Base-by-base conservation (phyloP, 208 protist genomes). In the Leishmania mexicana region DNA sequence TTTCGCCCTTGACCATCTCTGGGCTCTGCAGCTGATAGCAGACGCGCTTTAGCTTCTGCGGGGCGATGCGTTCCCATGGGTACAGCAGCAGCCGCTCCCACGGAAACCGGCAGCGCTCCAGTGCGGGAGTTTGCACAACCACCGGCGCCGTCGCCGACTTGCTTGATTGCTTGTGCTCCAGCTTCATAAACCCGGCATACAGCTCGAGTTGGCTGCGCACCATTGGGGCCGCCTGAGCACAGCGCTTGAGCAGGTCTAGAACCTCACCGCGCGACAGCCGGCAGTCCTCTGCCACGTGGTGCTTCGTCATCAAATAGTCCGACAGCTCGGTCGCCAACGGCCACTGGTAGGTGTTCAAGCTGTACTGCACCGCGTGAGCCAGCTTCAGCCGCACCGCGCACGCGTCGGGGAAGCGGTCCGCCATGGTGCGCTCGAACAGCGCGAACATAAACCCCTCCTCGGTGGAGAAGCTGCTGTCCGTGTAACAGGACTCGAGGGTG, bases 321-420 rank as follows among this genome's bases (percentile, higher is more conserved):
- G 87, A 68, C 54, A 98, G 76, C 85, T 99, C 96, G 21, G 78
- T 81, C 62, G 84, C 84, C 42, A 97, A 81, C 10, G 93, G 75
- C 94, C 94, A 98, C 47, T 85, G 88, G 64, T 85, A 87, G 67
- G 91, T 86, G 80, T 96, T 93, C 4, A 82, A 54, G 78, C 89
- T 90, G 87, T 97, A 95, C 81, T 94, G 85, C 49, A 96, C 91
- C 15, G 94, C 92, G 51, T 96, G 89, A 21, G 89, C 94, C 57
- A 98, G 83, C 86, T 98, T 97, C 47, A 98, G 87, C 53, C 95
- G 94, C 70, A 93, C 90, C 11, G 95, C 93, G 60, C 95, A 92
- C 38, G 95, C 95, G 76, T 98, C 95, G 24, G 96, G 96, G 70
- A 88, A 92, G 24, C 68, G 75, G 80, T 98, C 96, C 5, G 74